phyloP scores from a whole-genome alignment of 2,329 filamentous ascomycete genomes.

The Penicillium sclerotigenum region DNA sequence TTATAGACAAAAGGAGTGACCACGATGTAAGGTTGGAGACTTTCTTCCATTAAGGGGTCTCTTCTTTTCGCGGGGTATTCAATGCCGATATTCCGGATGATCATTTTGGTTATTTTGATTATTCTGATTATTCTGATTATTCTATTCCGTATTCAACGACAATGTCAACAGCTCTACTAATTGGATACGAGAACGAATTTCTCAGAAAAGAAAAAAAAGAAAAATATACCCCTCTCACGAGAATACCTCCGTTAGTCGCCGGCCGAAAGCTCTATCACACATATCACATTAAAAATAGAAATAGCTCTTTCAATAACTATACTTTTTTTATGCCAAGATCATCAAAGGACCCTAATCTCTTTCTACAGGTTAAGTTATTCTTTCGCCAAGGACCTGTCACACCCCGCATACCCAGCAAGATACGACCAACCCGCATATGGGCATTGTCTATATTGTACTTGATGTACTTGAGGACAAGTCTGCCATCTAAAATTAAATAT shows the following conservation, averaged over 20 bases:
- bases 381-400: slow-evolving; percentile 4
- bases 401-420: neutral
- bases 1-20: neutral
- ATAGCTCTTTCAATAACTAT: neutral
- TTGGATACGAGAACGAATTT: too few species aligned
- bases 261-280: neutral
- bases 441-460: too few species aligned
- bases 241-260: neutral
- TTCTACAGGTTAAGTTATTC: neutral
- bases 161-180: neutral
- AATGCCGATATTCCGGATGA: neutral
- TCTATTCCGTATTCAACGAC: neutral
- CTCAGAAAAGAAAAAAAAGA: too few species aligned
- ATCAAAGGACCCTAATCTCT: neutral
- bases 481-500: slow-evolving; percentile 1
- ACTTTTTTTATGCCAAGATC: neutral
- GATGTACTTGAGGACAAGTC: neutral
- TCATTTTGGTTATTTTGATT: too few species aligned
- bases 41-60: too few species aligned
- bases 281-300: slow-evolving; percentile 11
- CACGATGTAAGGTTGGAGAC: neutral
- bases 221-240: neutral
- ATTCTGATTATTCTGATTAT: neutral
- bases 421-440: neutral
- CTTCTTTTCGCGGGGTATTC: neutral